phyloP scores from a whole-genome alignment of 495 filamentous ascomycete species.

The Bacidia rubella region DNA sequence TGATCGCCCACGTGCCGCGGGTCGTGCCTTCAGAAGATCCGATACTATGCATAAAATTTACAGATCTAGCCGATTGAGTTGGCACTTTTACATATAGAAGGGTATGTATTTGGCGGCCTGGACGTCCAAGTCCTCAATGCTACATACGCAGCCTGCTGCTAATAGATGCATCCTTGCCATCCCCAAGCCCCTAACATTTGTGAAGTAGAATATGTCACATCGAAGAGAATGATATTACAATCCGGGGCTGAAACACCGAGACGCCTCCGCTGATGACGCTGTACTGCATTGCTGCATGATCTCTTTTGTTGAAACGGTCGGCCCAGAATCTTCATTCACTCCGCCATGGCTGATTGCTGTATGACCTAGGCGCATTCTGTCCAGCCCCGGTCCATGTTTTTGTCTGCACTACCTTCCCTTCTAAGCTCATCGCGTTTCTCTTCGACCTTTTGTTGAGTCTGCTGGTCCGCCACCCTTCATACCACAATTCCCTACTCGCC shows the following conservation, averaged over 20 bases:
- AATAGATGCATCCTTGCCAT: no score
- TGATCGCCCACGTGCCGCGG: no score
- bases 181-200: not conserved
- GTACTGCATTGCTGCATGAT: constrained; percentile 1
- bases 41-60: no score
- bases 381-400: not conserved
- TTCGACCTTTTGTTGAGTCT: constrained; percentile 36
- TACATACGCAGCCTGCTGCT: no score
- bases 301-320: not conserved
- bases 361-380: not conserved
- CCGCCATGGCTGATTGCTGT: not conserved
- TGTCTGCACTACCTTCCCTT: not conserved
- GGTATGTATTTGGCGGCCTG: no score
- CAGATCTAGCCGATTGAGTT: no score
- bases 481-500: constrained; percentile 85
- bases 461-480: constrained; percentile 86
- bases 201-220: not conserved
- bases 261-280: not conserved
- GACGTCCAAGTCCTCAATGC: no score
- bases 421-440: constrained; percentile 13
- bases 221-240: not conserved
- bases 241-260: not conserved
- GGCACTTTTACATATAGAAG: no score
- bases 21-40: no score
- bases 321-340: not conserved